Base-by-base conservation (phyloP, 1,139 yeast species). In the Sugiyamaella sp. region DNA sequence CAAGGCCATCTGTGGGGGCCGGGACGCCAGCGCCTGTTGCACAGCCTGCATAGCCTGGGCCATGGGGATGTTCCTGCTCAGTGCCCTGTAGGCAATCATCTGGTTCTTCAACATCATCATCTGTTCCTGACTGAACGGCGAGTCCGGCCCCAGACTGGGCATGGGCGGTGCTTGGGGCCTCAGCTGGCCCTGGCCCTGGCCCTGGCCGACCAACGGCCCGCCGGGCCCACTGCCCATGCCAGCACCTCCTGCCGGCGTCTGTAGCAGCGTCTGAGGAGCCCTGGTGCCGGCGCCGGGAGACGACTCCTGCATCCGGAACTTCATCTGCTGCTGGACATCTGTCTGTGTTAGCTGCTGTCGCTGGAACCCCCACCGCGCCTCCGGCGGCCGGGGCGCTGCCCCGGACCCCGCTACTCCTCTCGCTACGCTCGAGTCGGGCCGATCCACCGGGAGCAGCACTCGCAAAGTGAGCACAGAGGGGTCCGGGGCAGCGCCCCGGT, bases 1-100 rank as follows among this genome's bases (percentile, higher is more conserved):
- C 51, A n/a, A 39, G 37, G n/a, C 51, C 47, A 32, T 49, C 21
- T n/a, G 53, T 56, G 38, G 54, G n/a, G n/a, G n/a, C n/a, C n/a
- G n/a, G n/a, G n/a, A n/a, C n/a, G n/a, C 83, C 65, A 55, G 70
- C 53, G 59, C 76, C 76, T 16, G 59, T 33, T 68, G 68, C 9
- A 72, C 56, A 4, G 21, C 38, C 35, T 29, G 35, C 35, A 29
- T 29, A 17, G 58, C 60, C 3, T 64, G 69, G 1, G 97, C 95
- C 41, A 91, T 70, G 58, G 86, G 87, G 60, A 85, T 66, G 67
- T 89, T 93, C 62, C 79, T 84, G 1, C 91, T 80, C 53, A 93
- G 73, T 10, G 89, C 69, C 65, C 88, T 89, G 60, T 88, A 80
- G 0, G 93, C 90, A 21, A 83, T 72, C 46, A 91, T 73, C 68